Conservation (phyloP, 164 flowering plant genomes). For the Macadamia integrifolia region DNA sequence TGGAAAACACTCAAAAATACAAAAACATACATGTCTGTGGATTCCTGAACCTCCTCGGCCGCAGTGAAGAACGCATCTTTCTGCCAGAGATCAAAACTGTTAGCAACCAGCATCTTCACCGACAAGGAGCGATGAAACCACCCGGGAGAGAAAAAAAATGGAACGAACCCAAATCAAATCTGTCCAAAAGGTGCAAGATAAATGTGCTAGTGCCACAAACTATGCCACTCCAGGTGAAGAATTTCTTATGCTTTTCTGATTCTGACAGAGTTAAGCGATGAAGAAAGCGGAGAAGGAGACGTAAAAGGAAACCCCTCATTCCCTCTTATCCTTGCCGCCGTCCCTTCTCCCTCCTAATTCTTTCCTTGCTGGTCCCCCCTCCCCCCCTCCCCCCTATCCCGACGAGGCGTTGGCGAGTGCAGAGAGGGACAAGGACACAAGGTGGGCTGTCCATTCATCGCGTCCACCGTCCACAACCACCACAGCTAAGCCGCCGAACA, state of each 20-base stretch:
- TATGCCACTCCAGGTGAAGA: conserved; percentile 10
- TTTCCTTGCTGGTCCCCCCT: neutral
- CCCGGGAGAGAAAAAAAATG: neutral
- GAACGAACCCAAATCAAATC: conserved; percentile 6
- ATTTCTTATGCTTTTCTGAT: conserved; percentile 6
- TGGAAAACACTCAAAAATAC: neutral
- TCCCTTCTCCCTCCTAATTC: neutral
- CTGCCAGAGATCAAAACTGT: conserved; percentile 79
- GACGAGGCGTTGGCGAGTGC: conserved; percentile 9
- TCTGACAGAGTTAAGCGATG: conserved; percentile 18
- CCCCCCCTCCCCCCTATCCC: neutral
- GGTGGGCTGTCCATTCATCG: conserved; percentile 4
- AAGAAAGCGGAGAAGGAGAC: conserved; percentile 12
- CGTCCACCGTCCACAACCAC: no score
- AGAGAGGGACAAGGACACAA: neutral
- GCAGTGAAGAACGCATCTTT: conserved; percentile 84
- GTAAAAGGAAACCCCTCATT: conserved; percentile 11
- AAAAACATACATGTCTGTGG: conserved; percentile 67
- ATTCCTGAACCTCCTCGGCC: conserved; percentile 89
- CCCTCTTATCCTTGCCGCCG: neutral
- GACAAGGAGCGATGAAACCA: neutral
- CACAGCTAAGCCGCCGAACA: conserved; percentile 8
- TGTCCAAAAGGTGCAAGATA: conserved; percentile 5
- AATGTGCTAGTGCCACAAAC: neutral
- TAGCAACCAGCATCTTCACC: conserved; percentile 60